phyloP scores from a whole-genome alignment of 2,329 filamentous ascomycete species.

The Phyllosticta ampelicida region DNA sequence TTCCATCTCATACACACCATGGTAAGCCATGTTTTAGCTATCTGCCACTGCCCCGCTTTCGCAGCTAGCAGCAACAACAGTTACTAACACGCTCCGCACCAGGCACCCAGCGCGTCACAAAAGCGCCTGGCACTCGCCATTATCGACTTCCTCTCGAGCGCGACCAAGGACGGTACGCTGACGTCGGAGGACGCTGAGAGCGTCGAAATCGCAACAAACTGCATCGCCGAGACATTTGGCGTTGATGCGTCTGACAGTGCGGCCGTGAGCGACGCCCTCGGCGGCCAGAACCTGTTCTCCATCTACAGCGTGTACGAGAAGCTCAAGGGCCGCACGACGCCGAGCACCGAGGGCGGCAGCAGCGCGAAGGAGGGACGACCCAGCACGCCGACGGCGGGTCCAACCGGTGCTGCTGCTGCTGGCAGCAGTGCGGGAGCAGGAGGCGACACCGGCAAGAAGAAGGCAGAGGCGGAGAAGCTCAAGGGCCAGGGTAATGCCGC shows the following conservation, averaged over 20 bases:
- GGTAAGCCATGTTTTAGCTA: neutral
- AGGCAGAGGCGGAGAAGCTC: constrained; percentile 73
- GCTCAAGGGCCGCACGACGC: constrained; percentile 57
- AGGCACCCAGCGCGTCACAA: constrained; percentile 41
- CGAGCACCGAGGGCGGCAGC: constrained; percentile 33
- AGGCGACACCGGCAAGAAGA: constrained; percentile 35
- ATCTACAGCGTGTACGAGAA: constrained; percentile 98
- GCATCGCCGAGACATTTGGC: constrained; percentile 91
- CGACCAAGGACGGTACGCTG: constrained; percentile 78
- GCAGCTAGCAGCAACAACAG: neutral
- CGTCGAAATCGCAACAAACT: constrained; percentile 87
- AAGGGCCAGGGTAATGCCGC: constrained; percentile 89
- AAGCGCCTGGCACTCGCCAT: constrained; percentile 95
- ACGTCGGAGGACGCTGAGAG: constrained; percentile 81
- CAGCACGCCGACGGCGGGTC: constrained; percentile 25
- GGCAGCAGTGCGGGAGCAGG: constrained; percentile 4
- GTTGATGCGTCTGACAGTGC: constrained; percentile 71
- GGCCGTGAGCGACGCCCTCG: constrained; percentile 65
- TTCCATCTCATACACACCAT: neutral
- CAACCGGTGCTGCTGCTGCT: constrained; percentile 28
- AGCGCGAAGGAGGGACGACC: constrained; percentile 32
- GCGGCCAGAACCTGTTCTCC: constrained; percentile 74
- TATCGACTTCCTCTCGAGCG: constrained; percentile 84
- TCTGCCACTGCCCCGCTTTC: neutral
- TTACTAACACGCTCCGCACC: neutral